Evolutionary conservation across 1,284 basidiomycete genomes (phyloP).

Genomic region (Bothia castanella): DNA sequence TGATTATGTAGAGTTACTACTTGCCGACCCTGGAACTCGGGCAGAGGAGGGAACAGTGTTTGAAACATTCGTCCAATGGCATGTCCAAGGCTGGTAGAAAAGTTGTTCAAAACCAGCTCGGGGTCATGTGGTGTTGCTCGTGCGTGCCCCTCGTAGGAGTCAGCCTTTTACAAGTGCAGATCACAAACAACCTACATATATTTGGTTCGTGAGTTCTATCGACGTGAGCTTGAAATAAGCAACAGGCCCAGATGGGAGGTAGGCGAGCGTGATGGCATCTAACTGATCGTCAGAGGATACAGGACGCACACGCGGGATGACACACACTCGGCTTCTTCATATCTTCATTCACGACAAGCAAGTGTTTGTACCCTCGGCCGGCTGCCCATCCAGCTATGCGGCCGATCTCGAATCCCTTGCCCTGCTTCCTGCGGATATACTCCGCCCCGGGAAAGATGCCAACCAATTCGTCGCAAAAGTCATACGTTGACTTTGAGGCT

Average conservation of each 20-base stretch:
- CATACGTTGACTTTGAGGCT: conserved; percentile 78
- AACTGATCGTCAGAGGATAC: conserved; percentile 9
- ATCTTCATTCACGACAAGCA: conserved; percentile 94
- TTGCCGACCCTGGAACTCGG: conserved; percentile 95
- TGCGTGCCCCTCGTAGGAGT: conserved; percentile 75
- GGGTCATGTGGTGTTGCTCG: conserved; percentile 90
- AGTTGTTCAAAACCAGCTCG: conserved; percentile 94
- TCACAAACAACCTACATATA: conserved; percentile 57
- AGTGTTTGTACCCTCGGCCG: conserved; percentile 80
- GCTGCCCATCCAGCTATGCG: conserved; percentile 93
- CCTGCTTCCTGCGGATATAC: conserved; percentile 86
- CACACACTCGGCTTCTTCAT: conserved; percentile 85
- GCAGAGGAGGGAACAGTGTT: conserved; percentile 90
- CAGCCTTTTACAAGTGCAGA: conserved; percentile 4
- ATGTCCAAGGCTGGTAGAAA: conserved; percentile 92
- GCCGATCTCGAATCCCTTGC: conserved; percentile 91
- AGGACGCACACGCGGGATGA: conserved; percentile 7
- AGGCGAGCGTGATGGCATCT: conserved; percentile 89
- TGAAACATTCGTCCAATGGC: conserved; percentile 93
- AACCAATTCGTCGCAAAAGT: conserved; percentile 89
- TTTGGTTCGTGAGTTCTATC: conserved; percentile 80
- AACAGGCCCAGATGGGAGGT: conserved; percentile 90
- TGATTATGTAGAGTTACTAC: conserved; percentile 98
- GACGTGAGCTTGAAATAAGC: conserved; percentile 96
- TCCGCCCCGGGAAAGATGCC: conserved; percentile 94